Base-by-base conservation (phyloP, 2,329 filamentous ascomycete genomes). In the Uncinocarpus reesii region DNA sequence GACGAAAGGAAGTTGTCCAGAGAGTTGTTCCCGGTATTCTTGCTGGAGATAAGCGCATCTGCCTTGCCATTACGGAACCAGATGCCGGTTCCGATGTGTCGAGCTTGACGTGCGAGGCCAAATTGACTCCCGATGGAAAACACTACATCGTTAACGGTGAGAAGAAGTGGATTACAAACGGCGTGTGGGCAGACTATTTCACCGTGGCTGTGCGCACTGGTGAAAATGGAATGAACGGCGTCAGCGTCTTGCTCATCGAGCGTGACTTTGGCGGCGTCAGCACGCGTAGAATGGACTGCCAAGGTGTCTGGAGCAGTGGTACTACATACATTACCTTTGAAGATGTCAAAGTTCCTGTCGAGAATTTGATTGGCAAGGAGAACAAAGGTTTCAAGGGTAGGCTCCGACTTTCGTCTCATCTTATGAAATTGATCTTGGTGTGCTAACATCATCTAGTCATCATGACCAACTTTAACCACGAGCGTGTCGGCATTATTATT, bases 91-190 rank as follows among this genome's bases (percentile, higher is more conserved):
- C 81, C 56, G 92, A 98, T 64, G 92, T 98, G 7, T 92, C 92
- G 51, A 96, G 95, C 70, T 66, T 98, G 57, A 92, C 83, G 11
- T 96, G 90, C 67, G 89, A 96, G 74, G 92, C 92, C 21, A 95
- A 95, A 75, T 77, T 96, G 50, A 86, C 79, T 54, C 85, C 92
- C 58, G 92, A 98, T 60, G 92, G 92, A 62, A 96, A 96, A 75
- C 87, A 96, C 72, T 98, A 93, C 71, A 96, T 96, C 58, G 92
- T 98, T 70, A 98, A 96, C 63, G 92, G 92, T 48, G 90, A 95
- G 79, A 96, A 98, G 84, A 98, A 98, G 73, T 96, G 92, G 90
- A 96, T 96, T 68, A 96, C 90, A 61, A 98, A 98, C 70, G 92
- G 92, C 62, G 80, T 95, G 61, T 95, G 88, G 87, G 79, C 76